Base-by-base conservation (phyloP, 306 rosid species). In the Lagenaria siceraria region DNA sequence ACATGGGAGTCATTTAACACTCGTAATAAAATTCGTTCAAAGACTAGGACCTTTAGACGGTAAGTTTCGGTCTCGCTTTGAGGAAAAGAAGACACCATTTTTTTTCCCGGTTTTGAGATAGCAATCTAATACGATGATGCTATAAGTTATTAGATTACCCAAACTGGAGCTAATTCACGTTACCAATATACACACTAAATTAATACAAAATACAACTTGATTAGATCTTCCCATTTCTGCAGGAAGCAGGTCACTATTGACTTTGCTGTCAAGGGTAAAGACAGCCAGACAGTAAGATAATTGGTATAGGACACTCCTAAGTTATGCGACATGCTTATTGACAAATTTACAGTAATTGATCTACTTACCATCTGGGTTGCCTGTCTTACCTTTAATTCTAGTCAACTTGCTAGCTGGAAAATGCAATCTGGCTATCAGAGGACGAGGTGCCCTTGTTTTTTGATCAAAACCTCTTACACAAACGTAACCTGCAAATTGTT, bases 401-500 rank as follows among this genome's bases (percentile, higher is more conserved):
- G 81, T 76, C 87, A 85, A 29, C 84, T 86, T 93, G 92, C 96
- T 91, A 27, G 89, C 96, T 42, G 98, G 90, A 82, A 85, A 87
- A 79, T 91, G 97, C 43, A 91, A 86, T 71, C 98, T 85, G 22
- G 98, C 92, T 77, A 83, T 85, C 63, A 93, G 80, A 62, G 98
- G 98, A 0, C 97, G 94, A 2, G 98, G 98, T 38, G 89, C 87
- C 59, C 97, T 72, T 1, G 87, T 52, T 83, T 72, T 65, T 49
- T 79, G 86, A 77, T 93, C 96, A 85, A 91, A 93, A 29, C 96
- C 98, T 42, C 98, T 88, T 27, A 93, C 98, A 62, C 97, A 93
- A 35, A 93, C 91, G 82, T 80, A 90, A 7, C 98, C 97, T 93
- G 90, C 59, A 53, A 54, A 93, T 72, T 22, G 19, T 43, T 24